Conservation (phyloP, 768 basidiomycete species). For the Agaricus subrufescens region DNA sequence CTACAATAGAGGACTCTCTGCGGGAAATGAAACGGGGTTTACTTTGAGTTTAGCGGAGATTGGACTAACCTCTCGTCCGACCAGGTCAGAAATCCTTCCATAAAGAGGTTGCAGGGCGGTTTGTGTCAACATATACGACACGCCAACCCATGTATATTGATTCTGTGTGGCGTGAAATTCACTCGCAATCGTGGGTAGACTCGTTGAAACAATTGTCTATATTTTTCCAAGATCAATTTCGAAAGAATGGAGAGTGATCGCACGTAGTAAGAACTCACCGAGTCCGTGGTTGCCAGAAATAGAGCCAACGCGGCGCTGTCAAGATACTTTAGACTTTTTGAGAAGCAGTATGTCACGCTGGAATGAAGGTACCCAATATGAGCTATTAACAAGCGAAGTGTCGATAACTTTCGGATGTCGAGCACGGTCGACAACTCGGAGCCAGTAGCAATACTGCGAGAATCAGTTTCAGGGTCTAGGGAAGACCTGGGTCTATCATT, state of each 20-base stretch:
- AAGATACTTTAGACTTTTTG: background rate
- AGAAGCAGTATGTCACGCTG: constrained; percentile 9
- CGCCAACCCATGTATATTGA: constrained; percentile 85
- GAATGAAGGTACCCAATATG: constrained; percentile 57
- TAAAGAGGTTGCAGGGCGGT: constrained; percentile 84
- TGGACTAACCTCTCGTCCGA: constrained; percentile 66
- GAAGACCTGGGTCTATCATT: background rate
- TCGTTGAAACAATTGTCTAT: constrained; percentile 75
- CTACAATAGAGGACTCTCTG: constrained; percentile 70
- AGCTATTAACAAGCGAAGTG: constrained; percentile 50
- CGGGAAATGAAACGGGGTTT: constrained; percentile 1
- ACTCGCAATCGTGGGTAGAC: constrained; percentile 73
- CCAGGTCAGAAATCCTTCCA: constrained; percentile 72
- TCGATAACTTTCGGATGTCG: constrained; percentile 39
- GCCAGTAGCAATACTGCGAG: constrained; percentile 22
- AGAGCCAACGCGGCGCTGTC: constrained; percentile 70
- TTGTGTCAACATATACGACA: constrained; percentile 82
- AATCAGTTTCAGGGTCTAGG: constrained; percentile 14
- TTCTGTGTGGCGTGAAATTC: constrained; percentile 62
- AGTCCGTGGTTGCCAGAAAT: constrained; percentile 85
- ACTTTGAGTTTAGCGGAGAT: background rate
- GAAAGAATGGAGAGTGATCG: background rate
- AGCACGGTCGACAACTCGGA: constrained; percentile 23
- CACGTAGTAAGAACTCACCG: constrained; percentile 40
- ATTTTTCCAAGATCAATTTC: background rate